Conservation (phyloP, 176 grass and related monocot genomes). For the Elymus sibiricus region DNA sequence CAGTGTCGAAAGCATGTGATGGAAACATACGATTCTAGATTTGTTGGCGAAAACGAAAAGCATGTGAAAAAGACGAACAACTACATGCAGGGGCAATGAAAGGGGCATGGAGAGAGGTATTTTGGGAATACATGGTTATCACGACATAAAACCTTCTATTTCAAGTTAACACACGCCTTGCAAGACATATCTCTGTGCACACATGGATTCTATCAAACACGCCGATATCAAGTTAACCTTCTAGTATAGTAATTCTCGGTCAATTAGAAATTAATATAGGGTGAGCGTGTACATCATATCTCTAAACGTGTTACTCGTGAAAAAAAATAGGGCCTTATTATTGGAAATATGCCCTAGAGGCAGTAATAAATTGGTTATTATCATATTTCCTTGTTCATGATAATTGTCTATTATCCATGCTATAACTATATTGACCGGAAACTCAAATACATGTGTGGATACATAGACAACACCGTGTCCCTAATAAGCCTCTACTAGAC, state of each 20-base stretch:
- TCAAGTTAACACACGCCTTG: background rate
- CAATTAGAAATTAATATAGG: background rate
- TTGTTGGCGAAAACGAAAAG: background rate
- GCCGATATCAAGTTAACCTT: background rate
- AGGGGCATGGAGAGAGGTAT: background rate
- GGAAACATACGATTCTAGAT: background rate
- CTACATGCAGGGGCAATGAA: background rate
- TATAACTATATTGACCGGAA: too few relatives aligned
- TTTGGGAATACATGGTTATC: background rate
- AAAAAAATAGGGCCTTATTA: background rate
- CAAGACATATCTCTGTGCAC: background rate
- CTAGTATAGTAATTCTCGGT: background rate
- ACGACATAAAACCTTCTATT: background rate
- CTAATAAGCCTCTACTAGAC: too few relatives aligned
- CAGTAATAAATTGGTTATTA: too few relatives aligned
- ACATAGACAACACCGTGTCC: too few relatives aligned
- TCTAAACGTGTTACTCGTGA: background rate
- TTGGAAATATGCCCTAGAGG: too few relatives aligned
- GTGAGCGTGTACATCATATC: background rate
- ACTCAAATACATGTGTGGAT: too few relatives aligned
- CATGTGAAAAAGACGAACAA: background rate
- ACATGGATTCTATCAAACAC: background rate
- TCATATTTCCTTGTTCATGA: too few relatives aligned
- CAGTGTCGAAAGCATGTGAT: background rate
- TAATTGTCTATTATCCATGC: too few relatives aligned